A percentile compares a stretch with the other conserved stretches of the same genome.
Evolutionary conservation across 139 green algal genomes (phyloP).

Genomic region (Coelastrella sp.): DNA sequence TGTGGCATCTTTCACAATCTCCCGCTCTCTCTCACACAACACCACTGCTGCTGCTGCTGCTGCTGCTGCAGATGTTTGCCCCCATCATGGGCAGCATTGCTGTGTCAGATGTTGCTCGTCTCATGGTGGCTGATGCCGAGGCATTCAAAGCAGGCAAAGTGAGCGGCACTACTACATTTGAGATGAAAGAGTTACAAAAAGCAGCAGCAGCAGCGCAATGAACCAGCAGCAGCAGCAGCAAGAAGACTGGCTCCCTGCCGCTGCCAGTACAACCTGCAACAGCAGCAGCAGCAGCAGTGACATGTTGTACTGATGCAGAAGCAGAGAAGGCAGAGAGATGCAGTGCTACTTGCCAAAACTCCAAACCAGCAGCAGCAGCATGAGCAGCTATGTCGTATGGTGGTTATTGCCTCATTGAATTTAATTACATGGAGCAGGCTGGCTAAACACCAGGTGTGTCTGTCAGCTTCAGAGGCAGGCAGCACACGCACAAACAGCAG

Average conservation of each 20-base stretch:
- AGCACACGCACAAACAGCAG: too few relatives aligned
- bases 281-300: neutral
- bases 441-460: too few relatives aligned
- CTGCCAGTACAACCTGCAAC: constrained; percentile 1
- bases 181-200: constrained; percentile 33
- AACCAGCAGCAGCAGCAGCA: constrained; percentile 14
- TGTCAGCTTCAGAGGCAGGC: too few relatives aligned
- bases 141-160: neutral
- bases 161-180: constrained; percentile 5
- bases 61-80: neutral
- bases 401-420: too few relatives aligned
- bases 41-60: neutral
- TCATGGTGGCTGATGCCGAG: constrained; percentile 49
- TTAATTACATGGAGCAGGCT: too few relatives aligned
- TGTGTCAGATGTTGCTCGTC: constrained; percentile 38
- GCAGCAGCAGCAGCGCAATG: neutral
- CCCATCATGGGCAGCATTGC: neutral
- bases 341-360: neutral
- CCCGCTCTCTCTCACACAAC: neutral
- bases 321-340: neutral
- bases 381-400: neutral
- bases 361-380: neutral
- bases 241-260: too few relatives aligned
- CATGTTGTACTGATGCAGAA: too few relatives aligned
- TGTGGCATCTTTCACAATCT: neutral